Evolutionary conservation across 2,329 filamentous ascomycete species (phyloP).

Genomic region (Epicoccum nigrum): DNA sequence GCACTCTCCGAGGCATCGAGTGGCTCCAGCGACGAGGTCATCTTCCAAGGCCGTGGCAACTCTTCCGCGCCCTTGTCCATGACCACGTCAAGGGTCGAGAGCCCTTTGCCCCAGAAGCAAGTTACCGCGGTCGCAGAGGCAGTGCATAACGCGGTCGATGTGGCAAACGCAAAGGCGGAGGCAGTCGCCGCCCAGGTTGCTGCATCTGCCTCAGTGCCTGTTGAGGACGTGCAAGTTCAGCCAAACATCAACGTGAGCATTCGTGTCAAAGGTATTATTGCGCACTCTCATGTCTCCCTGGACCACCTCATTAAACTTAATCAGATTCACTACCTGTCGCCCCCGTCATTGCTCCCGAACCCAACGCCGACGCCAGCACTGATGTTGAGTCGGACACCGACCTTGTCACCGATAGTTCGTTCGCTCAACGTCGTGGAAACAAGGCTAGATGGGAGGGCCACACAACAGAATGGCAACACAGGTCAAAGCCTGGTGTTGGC

Average conservation of each 20-base stretch:
- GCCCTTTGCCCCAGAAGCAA: slow-evolving; percentile 7
- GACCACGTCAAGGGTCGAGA: slow-evolving; percentile 8
- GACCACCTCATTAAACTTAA: neutral
- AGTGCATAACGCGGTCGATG: neutral
- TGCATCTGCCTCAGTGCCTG: slow-evolving; percentile 4
- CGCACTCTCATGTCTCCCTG: too few species aligned
- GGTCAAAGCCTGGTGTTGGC: slow-evolving; percentile 46
- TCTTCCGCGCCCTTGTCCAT: slow-evolving; percentile 12
- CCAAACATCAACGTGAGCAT: slow-evolving; percentile 17
- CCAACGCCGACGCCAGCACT: slow-evolving; percentile 5
- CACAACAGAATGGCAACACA: slow-evolving; percentile 39
- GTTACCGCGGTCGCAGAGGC: slow-evolving; percentile 1
- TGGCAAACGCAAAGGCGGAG: slow-evolving; percentile 2
- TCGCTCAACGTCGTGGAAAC: slow-evolving; percentile 34
- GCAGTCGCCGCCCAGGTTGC: slow-evolving; percentile 4
- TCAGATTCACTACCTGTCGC: slow-evolving; percentile 5
- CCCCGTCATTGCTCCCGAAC: neutral
- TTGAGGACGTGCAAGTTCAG: slow-evolving; percentile 7
- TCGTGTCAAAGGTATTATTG: slow-evolving; percentile 11
- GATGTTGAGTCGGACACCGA: slow-evolving; percentile 31
- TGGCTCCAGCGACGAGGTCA: slow-evolving; percentile 66
- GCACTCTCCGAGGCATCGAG: slow-evolving; percentile 28
- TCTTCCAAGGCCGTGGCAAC: slow-evolving; percentile 43
- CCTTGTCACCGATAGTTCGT: slow-evolving; percentile 28
- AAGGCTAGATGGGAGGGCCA: slow-evolving; percentile 40